Evolutionary conservation across 352 stramenopile genomes (phyloP), one percentile per base, ranked within the genome.

Genomic region (Pythium rhizo-oryzae): DNA sequence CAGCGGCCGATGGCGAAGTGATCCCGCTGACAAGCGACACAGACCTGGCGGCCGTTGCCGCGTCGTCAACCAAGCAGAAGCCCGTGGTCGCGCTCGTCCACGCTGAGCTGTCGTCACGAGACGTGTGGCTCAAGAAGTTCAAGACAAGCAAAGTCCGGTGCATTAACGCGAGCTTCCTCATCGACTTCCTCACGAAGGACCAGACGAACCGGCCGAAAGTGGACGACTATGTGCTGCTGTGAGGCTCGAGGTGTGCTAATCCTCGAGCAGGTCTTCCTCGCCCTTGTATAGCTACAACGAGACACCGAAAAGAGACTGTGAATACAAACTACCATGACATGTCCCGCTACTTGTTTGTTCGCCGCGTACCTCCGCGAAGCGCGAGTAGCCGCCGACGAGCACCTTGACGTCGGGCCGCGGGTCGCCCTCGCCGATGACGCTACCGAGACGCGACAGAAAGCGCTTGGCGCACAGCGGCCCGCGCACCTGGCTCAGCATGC

Each of bases 101-200:
- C 15, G 70, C 68, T 0, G 80, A 88, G 18, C 69, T 92, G 30
- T 74, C 81, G 28, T 70, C 75, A 46, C 80, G 84, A 41, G 86
- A 94, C 60, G 35, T 72, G 43, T 93, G 84, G 82, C 46, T 94
- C 60, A 93, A 91, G 65, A 92, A 90, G 59, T 80, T 93, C 30
- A 80, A 80, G 52, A 65, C 69, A 13, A 72, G 84, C 41, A 75
- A 84, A n/a, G 70, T 96, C 16, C 78, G 87, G 62, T 90, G 85
- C 70, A 69, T 94, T 65, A 92, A 90, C 57, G 85, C 86, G 4
- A 85, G 66, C 37, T 94, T 96, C 54, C 75, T 96, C 30, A 92
- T 96, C 75, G 88, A 96, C 61, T 92, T 84, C 62, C 75, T 96
- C 57, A 94, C 88, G 28, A 96, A 94, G 72, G 79, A 94, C 65